Evolutionary conservation across 768 basidiomycete species (phyloP), one percentile per base, ranked within the genome.

Genomic region (Leccinellum rugosiceps): DNA sequence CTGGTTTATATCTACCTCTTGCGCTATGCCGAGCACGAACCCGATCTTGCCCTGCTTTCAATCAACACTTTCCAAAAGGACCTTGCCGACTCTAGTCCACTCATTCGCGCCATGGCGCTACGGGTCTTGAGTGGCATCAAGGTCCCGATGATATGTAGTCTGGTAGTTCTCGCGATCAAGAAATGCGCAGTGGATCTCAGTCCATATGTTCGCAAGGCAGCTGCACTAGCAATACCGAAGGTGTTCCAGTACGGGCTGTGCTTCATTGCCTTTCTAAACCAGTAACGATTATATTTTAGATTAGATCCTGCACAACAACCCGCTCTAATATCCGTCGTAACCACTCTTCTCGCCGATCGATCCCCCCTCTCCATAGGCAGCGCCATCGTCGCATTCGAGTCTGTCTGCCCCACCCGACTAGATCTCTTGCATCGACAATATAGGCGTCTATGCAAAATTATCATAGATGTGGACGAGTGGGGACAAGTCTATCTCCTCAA

Each of bases 61-160:
- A 96, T 99, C 77, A 99, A 99, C 75, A 96, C 96, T 1, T 98
- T 98, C 69, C 97, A 99, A 72, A 93, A 92, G 73, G 97, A 99
- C 74, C 79, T 99, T 30, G 85, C 88, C 4, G 97, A 98, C 66
- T 78, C 86, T 31, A 97, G 89, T 59, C 96, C 95, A 0, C 83
- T 97, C 65, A 98, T 98, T 57, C 87, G 97, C 21, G 94, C 94
- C 13, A 96, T 98, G 92, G 94, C 96, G 3, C 76, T 99, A 57
- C 82, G 94, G 25, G 95, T 98, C 2, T 80, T 99, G 44, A 91
- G 92, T 55, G 91, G 93, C 7, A 96, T 99, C 70, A 85, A 86
- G 59, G 90, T 98, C 1, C 87, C 88, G 8, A 90, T 92, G 79
- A 92, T 99, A 54, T 89, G 84, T 15, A 86, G 84, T 61, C 80